Percentiles rank a stretch among this genome's conserved stretches.
Conservation (phyloP, 257 asterid species). For the Jacaranda copaia region DNA sequence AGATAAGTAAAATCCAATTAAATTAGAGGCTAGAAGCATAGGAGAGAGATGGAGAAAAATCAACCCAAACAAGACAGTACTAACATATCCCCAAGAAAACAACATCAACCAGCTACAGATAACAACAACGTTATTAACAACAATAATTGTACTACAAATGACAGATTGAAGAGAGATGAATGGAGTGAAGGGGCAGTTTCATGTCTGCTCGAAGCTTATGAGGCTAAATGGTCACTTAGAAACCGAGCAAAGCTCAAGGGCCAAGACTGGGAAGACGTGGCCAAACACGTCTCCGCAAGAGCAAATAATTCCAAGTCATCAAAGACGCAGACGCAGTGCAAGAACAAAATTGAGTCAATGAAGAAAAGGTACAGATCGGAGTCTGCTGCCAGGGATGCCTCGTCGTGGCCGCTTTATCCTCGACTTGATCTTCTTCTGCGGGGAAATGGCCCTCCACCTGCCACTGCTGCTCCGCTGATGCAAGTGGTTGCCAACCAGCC, state of each 20-base stretch:
- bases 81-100: slow-evolving; percentile 4
- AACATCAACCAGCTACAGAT: too few species aligned
- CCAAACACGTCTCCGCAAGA: slow-evolving; percentile 54
- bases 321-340: slow-evolving; percentile 67
- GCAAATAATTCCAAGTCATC: slow-evolving; percentile 42
- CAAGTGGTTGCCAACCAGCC: neutral
- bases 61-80: slow-evolving; percentile 31
- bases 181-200: slow-evolving; percentile 77
- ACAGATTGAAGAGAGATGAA: slow-evolving; percentile 60
- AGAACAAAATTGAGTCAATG: slow-evolving; percentile 74
- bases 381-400: slow-evolving; percentile 52
- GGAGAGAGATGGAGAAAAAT: slow-evolving; percentile 17
- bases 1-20: neutral
- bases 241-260: slow-evolving; percentile 69
- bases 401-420: slow-evolving; percentile 66
- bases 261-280: slow-evolving; percentile 71
- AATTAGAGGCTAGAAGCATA: slow-evolving; percentile 25
- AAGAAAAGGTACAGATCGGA: slow-evolving; percentile 72
- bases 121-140: slow-evolving; percentile 2
- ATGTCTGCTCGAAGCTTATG: slow-evolving; percentile 62
- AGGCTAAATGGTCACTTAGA: slow-evolving; percentile 60
- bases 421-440: slow-evolving; percentile 62
- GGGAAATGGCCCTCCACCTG: slow-evolving; percentile 44
- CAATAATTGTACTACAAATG: slow-evolving; percentile 22
- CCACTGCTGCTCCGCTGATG: neutral